These are phyloP conservation scores for Hypericum androsaemum DNA, from an alignment of 345 rosid species.

Conservation along the genomic window DNA sequence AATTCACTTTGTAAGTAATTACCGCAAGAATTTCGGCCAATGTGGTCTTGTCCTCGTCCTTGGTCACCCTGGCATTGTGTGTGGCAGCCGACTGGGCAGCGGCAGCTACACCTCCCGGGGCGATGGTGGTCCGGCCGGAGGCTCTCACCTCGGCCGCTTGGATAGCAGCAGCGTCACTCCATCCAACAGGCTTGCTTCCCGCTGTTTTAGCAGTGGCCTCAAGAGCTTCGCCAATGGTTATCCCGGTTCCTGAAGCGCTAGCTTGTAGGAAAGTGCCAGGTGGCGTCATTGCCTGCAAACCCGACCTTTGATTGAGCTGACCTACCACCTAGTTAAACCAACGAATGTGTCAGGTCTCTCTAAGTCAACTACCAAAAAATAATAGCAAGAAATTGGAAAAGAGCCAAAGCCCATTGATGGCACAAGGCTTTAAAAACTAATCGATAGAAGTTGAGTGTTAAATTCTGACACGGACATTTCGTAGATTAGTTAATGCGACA, in stretches of 20 bases:
- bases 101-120: constrained; percentile 62
- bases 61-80: constrained; percentile 36
- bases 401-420: too few species aligned
- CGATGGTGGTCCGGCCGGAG: constrained; percentile 50
- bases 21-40: constrained; percentile 59
- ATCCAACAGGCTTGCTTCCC: constrained; percentile 65
- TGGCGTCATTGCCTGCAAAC: neutral
- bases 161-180: constrained; percentile 87
- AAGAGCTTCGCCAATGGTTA: constrained; percentile 65
- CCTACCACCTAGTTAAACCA: constrained; percentile 14
- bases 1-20: too few species aligned
- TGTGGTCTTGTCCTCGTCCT: constrained; percentile 47
- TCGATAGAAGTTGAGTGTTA: too few species aligned
- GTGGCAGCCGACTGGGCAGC: constrained; percentile 76
- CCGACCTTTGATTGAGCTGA: constrained; percentile 46
- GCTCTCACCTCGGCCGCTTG: constrained; percentile 91
- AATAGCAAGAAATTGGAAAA: too few species aligned
- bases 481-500: too few species aligned
- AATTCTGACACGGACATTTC: too few species aligned
- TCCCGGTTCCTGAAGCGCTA: constrained; percentile 18
- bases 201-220: constrained; percentile 66
- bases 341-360: too few species aligned
- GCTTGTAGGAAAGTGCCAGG: neutral
- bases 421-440: too few species aligned
- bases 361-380: too few species aligned